Conservation (phyloP, 1,284 basidiomycete genomes). For the Ceratobasidium sp. region DNA sequence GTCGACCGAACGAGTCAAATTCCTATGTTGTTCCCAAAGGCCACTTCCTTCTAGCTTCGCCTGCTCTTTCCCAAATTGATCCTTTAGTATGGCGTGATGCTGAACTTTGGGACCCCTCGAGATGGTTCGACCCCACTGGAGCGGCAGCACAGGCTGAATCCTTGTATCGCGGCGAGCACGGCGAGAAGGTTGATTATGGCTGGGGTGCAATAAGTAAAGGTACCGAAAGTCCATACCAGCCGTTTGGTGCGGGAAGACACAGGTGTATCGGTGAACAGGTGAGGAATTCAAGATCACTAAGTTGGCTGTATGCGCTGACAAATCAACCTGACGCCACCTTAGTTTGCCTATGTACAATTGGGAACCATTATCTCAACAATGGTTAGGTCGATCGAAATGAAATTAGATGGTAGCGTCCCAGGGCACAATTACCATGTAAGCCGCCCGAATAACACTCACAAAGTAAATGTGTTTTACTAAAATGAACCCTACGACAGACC, state of each 20-base stretch:
- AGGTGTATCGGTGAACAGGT: slow-evolving; percentile 94
- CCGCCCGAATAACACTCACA: slow-evolving; percentile 51
- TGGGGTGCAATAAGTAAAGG: slow-evolving; percentile 94
- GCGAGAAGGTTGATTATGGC: slow-evolving; percentile 94
- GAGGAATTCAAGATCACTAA: slow-evolving; percentile 50
- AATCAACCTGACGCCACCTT: slow-evolving; percentile 50
- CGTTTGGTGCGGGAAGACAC: slow-evolving; percentile 96
- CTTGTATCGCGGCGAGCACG: slow-evolving; percentile 77
- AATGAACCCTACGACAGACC: slow-evolving; percentile 59
- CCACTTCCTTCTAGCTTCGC: slow-evolving; percentile 90
- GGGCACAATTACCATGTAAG: slow-evolving; percentile 87
- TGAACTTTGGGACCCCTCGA: slow-evolving; percentile 78
- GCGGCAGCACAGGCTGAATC: slow-evolving; percentile 81
- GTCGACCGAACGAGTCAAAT: slow-evolving; percentile 58
- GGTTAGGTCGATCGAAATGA: slow-evolving; percentile 81
- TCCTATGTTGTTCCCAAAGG: slow-evolving; percentile 92
- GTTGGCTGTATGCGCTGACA: slow-evolving; percentile 14
- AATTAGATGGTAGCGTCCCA: slow-evolving; percentile 76
- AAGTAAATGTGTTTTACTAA: not conserved
- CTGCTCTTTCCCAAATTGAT: slow-evolving; percentile 90
- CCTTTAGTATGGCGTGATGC: slow-evolving; percentile 84
- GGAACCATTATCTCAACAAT: slow-evolving; percentile 86
- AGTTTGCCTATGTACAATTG: slow-evolving; percentile 96
- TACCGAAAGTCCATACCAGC: slow-evolving; percentile 91
- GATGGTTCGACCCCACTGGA: slow-evolving; percentile 87